Evolutionary conservation across 140 eudicot species (phyloP).

Genomic region (Erigeron philadelphicus): DNA sequence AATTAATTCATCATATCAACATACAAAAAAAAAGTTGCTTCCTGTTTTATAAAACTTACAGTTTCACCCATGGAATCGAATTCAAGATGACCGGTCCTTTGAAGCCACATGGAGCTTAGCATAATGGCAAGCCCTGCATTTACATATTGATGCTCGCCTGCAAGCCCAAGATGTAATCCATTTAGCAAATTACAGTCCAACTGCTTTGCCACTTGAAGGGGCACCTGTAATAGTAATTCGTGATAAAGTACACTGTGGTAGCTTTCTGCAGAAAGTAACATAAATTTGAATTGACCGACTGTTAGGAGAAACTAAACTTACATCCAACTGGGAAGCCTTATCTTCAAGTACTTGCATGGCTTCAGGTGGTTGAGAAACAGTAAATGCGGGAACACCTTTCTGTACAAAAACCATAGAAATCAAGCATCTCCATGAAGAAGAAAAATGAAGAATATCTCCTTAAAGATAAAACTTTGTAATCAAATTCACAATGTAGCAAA

Average conservation of each 20-base stretch:
- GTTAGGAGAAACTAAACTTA: slow-evolving; percentile 36
- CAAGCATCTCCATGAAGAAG: not conserved
- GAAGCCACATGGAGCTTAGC: slow-evolving; percentile 81
- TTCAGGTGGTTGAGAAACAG: slow-evolving; percentile 90
- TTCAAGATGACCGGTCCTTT: slow-evolving; percentile 57
- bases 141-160: slow-evolving; percentile 81
- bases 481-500: not conserved
- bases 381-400: slow-evolving; percentile 87
- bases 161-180: slow-evolving; percentile 73
- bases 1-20: not conserved
- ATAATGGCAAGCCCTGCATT: slow-evolving; percentile 93
- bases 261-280: not conserved
- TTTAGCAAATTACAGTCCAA: slow-evolving; percentile 54
- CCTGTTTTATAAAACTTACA: slow-evolving; percentile 39
- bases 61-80: slow-evolving; percentile 39
- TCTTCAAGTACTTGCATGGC: slow-evolving; percentile 78
- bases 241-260: slow-evolving; percentile 3
- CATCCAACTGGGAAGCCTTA: slow-evolving; percentile 62
- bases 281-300: not conserved
- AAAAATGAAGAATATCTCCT: not conserved
- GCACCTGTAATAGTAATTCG: slow-evolving; percentile 44
- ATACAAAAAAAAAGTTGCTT: not conserved
- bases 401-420: slow-evolving; percentile 23
- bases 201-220: slow-evolving; percentile 55
- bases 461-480: not conserved